Percentiles rank a stretch among this genome's conserved stretches.
These are phyloP conservation scores for Galeopsis tetrahit DNA, from an alignment of 257 asterid species.

Conservation along the genomic window DNA sequence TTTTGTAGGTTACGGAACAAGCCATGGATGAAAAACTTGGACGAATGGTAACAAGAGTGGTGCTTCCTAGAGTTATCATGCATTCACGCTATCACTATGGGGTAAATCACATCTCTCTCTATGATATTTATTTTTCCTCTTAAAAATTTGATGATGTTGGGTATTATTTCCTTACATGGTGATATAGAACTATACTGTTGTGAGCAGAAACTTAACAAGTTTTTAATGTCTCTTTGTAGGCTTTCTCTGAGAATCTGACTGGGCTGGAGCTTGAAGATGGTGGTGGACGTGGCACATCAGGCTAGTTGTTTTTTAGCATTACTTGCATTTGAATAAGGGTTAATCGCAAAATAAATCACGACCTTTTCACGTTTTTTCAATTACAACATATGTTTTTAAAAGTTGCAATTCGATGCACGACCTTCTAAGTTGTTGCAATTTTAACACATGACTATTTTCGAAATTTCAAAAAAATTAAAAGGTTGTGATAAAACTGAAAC, in stretches of 20 bases:
- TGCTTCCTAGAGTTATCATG: conserved; percentile 95
- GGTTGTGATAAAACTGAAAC: too few species aligned
- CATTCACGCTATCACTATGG: conserved; percentile 91
- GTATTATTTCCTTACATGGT: not conserved
- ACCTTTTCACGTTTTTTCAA: too few species aligned
- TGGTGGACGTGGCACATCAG: conserved; percentile 98
- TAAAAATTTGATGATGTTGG: not conserved
- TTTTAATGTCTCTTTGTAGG: conserved; percentile 44
- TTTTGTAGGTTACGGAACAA: conserved; percentile 74
- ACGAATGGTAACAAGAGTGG: conserved; percentile 77
- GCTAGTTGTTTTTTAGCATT: conserved; percentile 39
- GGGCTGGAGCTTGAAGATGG: conserved; percentile 99
- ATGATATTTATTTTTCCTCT: conserved; percentile 4
- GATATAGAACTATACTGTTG: conserved; percentile 1
- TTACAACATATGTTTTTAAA: too few species aligned
- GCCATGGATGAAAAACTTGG: conserved; percentile 87
- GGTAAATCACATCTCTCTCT: conserved; percentile 45
- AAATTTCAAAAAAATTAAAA: too few species aligned
- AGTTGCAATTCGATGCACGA: too few species aligned
- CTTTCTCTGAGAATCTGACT: conserved; percentile 88
- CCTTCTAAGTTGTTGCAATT: too few species aligned
- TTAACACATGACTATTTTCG: too few species aligned
- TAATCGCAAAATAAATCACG: too few species aligned
- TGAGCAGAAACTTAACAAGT: conserved; percentile 18
- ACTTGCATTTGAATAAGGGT: not conserved